phyloP scores from a whole-genome alignment of 805 yeast genomes.

The Alloascoidea hylecoeti region DNA sequence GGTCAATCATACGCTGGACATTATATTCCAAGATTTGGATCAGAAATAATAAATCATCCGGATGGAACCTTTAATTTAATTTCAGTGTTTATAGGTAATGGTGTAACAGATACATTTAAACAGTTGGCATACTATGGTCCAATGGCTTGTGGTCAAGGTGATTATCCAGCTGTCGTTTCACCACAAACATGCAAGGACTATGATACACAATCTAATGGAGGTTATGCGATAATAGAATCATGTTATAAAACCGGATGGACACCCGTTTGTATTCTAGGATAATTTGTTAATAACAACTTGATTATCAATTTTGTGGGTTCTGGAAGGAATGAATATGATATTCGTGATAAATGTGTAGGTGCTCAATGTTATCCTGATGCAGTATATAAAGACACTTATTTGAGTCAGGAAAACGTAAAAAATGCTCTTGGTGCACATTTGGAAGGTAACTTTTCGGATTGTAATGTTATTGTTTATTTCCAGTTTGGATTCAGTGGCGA shows the following conservation, averaged over 20 bases:
- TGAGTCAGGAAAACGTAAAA: constrained; percentile 54
- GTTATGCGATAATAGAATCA: constrained; percentile 54
- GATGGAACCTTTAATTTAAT: constrained; percentile 51
- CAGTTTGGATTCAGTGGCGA: constrained; percentile 59
- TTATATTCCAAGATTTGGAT: constrained; percentile 80
- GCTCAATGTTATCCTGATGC: constrained; percentile 47
- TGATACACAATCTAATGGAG: constrained; percentile 53
- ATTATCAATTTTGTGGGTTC: constrained; percentile 66
- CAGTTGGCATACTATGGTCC: constrained; percentile 74
- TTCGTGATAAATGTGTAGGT: constrained; percentile 51
- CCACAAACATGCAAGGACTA: constrained; percentile 65
- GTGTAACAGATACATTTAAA: constrained; percentile 71
- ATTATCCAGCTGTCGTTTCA: constrained; percentile 58
- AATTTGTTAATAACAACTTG: constrained; percentile 71
- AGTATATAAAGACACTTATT: constrained; percentile 44
- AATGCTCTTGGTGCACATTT: constrained; percentile 54
- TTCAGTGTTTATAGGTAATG: constrained; percentile 82
- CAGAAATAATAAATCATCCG: constrained; percentile 57
- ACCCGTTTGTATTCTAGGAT: constrained; percentile 79
- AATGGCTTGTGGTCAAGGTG: constrained; percentile 94
- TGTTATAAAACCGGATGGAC: constrained; percentile 63
- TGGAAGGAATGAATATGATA: constrained; percentile 79
- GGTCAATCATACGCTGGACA: constrained; percentile 90
- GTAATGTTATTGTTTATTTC: constrained; percentile 62
- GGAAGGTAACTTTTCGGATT: constrained; percentile 39